These are phyloP conservation scores for Cordyceps farinosa DNA, from an alignment of 2,329 filamentous ascomycete species.

Conservation along the genomic window DNA sequence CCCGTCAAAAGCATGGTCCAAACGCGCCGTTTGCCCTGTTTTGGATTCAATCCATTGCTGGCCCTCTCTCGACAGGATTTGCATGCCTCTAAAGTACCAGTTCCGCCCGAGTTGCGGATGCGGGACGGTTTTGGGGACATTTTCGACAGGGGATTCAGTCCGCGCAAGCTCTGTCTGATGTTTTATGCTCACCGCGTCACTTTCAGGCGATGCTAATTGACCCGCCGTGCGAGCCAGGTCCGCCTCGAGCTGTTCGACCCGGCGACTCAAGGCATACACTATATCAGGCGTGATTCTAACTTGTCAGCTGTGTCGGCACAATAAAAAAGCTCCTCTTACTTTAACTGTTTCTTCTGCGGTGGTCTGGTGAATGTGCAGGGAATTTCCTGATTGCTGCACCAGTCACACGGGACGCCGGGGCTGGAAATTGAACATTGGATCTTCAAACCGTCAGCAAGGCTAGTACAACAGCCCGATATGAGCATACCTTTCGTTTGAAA, in stretches of 20 bases:
- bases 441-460: background rate
- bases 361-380: conserved; percentile 17
- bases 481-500: conserved; percentile 19
- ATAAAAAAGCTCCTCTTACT: background rate
- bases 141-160: background rate
- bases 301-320: background rate
- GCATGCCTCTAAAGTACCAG: conserved; percentile 21
- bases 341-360: conserved; percentile 2
- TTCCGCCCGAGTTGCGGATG: conserved; percentile 1
- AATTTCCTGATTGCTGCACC: conserved; percentile 17
- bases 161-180: background rate
- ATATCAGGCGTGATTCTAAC: conserved; percentile 1
- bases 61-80: conserved; percentile 18
- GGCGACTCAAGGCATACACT: background rate
- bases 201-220: background rate
- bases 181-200: background rate
- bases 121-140: background rate
- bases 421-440: conserved; percentile 18
- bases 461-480: background rate
- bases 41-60: conserved; percentile 18
- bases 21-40: conserved; percentile 1
- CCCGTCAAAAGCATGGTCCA: background rate
- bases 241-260: conserved; percentile 7
- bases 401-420: conserved; percentile 17
- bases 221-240: conserved; percentile 2